Conservation (phyloP, 2,329 filamentous ascomycete genomes). For the Fusarium torreyae region DNA sequence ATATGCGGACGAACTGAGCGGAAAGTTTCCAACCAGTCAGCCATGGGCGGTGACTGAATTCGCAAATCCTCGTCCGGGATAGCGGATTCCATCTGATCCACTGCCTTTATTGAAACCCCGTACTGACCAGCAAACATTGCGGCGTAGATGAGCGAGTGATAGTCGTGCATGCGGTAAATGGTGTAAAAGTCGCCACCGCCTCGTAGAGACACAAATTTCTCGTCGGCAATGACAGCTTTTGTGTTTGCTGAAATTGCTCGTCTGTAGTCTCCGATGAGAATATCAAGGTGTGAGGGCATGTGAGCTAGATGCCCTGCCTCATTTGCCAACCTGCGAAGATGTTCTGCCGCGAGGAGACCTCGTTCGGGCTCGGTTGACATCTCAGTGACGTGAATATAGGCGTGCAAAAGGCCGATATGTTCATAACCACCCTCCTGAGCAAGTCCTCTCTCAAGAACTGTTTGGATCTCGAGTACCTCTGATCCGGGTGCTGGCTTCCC, state of each 20-base stretch:
- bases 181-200: constrained; percentile 79
- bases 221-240: constrained; percentile 75
- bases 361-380: constrained; percentile 76
- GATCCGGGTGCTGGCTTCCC: constrained; percentile 53
- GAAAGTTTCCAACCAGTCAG: constrained; percentile 81
- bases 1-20: constrained; percentile 76
- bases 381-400: constrained; percentile 85
- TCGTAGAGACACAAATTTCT: constrained; percentile 70
- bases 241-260: constrained; percentile 72
- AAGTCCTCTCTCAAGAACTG: constrained; percentile 64
- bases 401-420: constrained; percentile 80
- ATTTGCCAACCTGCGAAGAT: constrained; percentile 74
- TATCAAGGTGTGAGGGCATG: constrained; percentile 82
- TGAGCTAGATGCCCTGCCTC: constrained; percentile 79
- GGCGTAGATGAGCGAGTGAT: constrained; percentile 80
- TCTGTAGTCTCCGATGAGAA: constrained; percentile 78
- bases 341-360: constrained; percentile 72
- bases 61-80: constrained; percentile 68
- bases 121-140: constrained; percentile 82
- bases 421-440: constrained; percentile 55
- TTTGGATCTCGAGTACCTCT: constrained; percentile 53
- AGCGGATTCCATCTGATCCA: constrained; percentile 69
- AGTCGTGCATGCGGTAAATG: constrained; percentile 79
- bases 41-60: constrained; percentile 75
- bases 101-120: constrained; percentile 71